These are phyloP conservation scores for Biscutella laevigata DNA, from an alignment of 441 rosid species.

Conservation along the genomic window DNA sequence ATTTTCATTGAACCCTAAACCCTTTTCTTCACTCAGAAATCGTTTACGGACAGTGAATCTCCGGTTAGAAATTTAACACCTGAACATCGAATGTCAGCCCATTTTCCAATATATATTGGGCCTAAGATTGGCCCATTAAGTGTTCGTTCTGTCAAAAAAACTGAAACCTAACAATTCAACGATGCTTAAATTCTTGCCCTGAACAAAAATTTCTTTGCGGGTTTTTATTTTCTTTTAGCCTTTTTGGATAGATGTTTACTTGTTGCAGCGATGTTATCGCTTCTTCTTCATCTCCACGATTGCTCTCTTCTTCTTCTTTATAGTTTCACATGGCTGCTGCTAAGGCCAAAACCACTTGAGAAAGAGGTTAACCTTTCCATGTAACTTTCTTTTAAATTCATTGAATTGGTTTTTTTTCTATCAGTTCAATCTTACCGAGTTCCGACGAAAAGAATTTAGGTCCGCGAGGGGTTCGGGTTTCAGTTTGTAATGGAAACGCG, in stretches of 20 bases:
- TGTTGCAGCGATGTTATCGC: not conserved
- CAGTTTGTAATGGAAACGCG: conserved; percentile 4
- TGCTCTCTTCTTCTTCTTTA: not conserved
- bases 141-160: not conserved
- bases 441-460: not conserved
- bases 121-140: not conserved
- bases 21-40: not conserved
- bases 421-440: conserved; percentile 6
- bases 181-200: no score
- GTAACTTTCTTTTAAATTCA: not conserved
- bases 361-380: not conserved
- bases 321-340: not conserved
- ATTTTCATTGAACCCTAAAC: conserved; percentile 24
- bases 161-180: conserved; percentile 20
- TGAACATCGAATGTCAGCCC: not conserved
- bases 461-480: conserved; percentile 7
- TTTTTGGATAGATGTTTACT: not conserved
- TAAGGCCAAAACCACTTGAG: not conserved
- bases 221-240: no score
- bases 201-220: no score
- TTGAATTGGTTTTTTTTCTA: no score
- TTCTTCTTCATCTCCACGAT: conserved; percentile 8
- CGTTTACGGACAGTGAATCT: not conserved
- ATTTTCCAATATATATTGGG: not conserved
- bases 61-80: no score